Percentiles rank a stretch among this genome's conserved stretches.
Evolutionary conservation across 805 yeast species (phyloP).

Genomic region (Saccharomyces mikatae): DNA sequence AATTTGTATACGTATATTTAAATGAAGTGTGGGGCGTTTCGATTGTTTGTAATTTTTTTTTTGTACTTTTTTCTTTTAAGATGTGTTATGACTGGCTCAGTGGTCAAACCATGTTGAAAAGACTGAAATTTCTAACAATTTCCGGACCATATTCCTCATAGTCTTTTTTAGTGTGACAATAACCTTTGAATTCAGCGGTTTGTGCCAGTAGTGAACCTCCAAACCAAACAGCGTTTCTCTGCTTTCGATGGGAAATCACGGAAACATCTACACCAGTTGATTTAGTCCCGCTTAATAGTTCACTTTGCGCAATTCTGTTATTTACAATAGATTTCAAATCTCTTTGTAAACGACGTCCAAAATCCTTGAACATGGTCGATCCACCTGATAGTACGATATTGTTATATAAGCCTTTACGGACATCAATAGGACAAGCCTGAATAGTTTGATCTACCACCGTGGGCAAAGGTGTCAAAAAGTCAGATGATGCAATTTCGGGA

Average conservation of each 20-base stretch:
- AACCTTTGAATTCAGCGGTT: conserved; percentile 91
- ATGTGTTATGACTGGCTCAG: neutral
- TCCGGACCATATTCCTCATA: conserved; percentile 97
- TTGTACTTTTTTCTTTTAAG: neutral
- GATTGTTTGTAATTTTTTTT: neutral
- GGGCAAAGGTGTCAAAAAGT: conserved; percentile 92
- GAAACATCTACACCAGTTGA: conserved; percentile 95
- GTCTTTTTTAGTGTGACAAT: conserved; percentile 94
- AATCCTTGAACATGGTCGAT: conserved; percentile 96
- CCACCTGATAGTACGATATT: conserved; percentile 97
- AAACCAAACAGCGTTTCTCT: conserved; percentile 98
- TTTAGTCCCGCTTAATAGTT: conserved; percentile 60
- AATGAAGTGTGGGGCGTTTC: neutral
- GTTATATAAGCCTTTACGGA: conserved; percentile 89
- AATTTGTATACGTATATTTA: conserved; percentile 3
- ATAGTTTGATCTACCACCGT: conserved; percentile 92
- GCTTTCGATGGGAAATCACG: conserved; percentile 94
- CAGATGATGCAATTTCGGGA: conserved; percentile 94
- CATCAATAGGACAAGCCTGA: conserved; percentile 94
- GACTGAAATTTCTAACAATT: conserved; percentile 92
- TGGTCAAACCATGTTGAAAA: conserved; percentile 68
- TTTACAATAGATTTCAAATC: conserved; percentile 83
- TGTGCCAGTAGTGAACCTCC: conserved; percentile 97
- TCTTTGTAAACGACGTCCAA: conserved; percentile 94
- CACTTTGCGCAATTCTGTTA: conserved; percentile 78